Percentiles rank a stretch among this genome's conserved stretches.
Evolutionary conservation across 1,284 basidiomycete genomes (phyloP).

Genomic region (Ceratobasidium sp.): DNA sequence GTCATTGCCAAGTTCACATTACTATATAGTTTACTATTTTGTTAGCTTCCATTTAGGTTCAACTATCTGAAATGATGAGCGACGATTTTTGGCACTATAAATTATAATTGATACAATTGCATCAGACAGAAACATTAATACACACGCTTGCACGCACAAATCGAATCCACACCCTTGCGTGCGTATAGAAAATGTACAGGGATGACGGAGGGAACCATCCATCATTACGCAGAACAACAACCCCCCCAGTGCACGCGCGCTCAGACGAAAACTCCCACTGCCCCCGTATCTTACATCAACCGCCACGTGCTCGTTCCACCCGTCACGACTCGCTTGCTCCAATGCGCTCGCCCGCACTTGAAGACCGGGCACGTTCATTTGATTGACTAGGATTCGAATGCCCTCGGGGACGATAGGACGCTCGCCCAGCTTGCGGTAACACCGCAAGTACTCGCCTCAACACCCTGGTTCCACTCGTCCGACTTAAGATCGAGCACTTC

Average conservation of each 20-base stretch:
- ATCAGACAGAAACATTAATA: no score
- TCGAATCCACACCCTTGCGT: not conserved
- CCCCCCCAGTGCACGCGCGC: not conserved
- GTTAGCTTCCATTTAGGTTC: no score
- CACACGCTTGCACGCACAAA: not conserved
- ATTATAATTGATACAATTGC: no score
- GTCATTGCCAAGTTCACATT: no score
- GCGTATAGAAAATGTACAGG: not conserved
- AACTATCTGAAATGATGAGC: no score
- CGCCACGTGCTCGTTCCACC: constrained; percentile 14
- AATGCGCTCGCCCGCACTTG: constrained; percentile 6
- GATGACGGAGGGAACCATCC: not conserved
- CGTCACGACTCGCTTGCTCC: constrained; percentile 13
- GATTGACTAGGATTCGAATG: not conserved
- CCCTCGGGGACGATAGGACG: not conserved
- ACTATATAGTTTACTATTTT: no score
- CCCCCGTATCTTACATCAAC: constrained; percentile 14
- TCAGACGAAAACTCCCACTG: constrained; percentile 31
- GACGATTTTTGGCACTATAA: no score
- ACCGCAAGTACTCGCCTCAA: not conserved
- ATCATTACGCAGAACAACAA: not conserved
- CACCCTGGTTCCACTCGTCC: not conserved
- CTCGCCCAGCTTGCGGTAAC: constrained; percentile 20
- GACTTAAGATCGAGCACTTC: constrained; percentile 19
- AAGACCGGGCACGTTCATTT: constrained; percentile 11